phyloP scores from a whole-genome alignment of 495 filamentous ascomycete species.

The Aspergillus egyptiacus region DNA sequence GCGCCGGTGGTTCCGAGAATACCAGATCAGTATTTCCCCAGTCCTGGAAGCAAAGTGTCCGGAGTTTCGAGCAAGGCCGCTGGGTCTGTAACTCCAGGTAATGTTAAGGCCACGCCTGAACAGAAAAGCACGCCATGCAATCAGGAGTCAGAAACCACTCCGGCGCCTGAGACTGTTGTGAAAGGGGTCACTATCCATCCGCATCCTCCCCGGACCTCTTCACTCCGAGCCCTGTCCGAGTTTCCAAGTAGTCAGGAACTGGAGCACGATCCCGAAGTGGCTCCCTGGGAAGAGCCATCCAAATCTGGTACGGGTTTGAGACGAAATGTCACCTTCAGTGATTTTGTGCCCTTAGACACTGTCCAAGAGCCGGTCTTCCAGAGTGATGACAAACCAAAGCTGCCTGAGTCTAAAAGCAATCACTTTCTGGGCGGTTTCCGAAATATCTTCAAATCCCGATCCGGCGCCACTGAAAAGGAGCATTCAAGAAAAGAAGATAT shows the following conservation, averaged over 20 bases:
- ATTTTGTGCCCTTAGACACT: not conserved
- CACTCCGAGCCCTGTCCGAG: slow-evolving; percentile 8
- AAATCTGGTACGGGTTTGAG: not conserved
- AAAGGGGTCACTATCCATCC: slow-evolving; percentile 4
- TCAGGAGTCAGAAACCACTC: not conserved
- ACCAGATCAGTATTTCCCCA: slow-evolving; percentile 1
- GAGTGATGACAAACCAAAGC: not conserved
- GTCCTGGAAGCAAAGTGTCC: not conserved
- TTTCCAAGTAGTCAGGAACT: not conserved
- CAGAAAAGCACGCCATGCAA: not conserved
- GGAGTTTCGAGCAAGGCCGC: not conserved
- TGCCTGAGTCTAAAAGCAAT: slow-evolving; percentile 9
- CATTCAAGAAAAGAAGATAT: slow-evolving; percentile 4
- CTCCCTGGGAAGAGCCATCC: not conserved
- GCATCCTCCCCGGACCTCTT: slow-evolving; percentile 10
- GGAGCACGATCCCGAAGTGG: not conserved
- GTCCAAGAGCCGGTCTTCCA: not conserved
- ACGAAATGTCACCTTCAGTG: slow-evolving; percentile 10
- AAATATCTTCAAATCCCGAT: slow-evolving; percentile 18
- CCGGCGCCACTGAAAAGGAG: slow-evolving; percentile 8
- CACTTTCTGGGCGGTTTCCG: slow-evolving; percentile 18
- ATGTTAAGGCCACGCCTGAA: not conserved
- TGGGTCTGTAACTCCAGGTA: slow-evolving; percentile 7
- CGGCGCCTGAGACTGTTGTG: slow-evolving; percentile 1
- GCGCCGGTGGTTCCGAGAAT: slow-evolving; percentile 5